Percentiles rank a stretch among this genome's conserved stretches.
Conservation (phyloP, 768 basidiomycete species). For the Suillus tomentosus region DNA sequence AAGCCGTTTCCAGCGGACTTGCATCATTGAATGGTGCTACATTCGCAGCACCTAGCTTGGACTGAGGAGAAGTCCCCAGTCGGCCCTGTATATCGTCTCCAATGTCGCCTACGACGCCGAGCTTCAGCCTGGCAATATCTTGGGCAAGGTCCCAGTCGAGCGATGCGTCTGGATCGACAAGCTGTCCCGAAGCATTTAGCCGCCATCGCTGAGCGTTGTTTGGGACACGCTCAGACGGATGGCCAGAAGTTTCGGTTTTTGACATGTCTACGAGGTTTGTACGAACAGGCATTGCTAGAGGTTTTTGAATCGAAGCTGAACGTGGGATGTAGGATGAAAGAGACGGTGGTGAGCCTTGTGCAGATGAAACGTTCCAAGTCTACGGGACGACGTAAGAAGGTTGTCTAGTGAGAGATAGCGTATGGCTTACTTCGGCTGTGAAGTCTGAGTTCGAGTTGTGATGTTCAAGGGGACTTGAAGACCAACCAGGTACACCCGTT, state of each 20-base stretch:
- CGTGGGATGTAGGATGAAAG: constrained; percentile 34
- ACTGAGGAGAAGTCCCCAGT: constrained; percentile 69
- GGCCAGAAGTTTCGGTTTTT: constrained; percentile 23
- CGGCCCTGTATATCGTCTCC: constrained; percentile 51
- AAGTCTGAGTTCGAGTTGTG: constrained; percentile 25
- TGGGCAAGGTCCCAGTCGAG: constrained; percentile 73
- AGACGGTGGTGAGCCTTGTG: constrained; percentile 41
- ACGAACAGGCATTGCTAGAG: constrained; percentile 49
- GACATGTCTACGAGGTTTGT: constrained; percentile 33
- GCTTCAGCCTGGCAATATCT: constrained; percentile 72
- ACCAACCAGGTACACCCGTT: constrained; percentile 47
- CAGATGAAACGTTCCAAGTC: constrained; percentile 50
- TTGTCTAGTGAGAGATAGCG: constrained; percentile 22
- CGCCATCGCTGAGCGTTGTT: constrained; percentile 58
- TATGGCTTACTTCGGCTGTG: constrained; percentile 46
- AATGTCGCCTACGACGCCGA: constrained; percentile 54
- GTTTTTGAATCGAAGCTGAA: constrained; percentile 41
- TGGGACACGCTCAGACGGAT: constrained; percentile 40
- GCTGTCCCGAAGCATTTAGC: constrained; percentile 61
- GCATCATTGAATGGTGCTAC: constrained; percentile 62
- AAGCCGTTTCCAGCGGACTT: constrained; percentile 74
- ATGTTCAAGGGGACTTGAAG: constrained; percentile 43
- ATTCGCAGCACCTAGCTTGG: constrained; percentile 52
- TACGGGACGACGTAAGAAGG: constrained; percentile 30
- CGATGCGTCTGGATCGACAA: constrained; percentile 54